Conservation (phyloP, 2,329 filamentous ascomycete species). For the Paecilomyces fulvus region DNA sequence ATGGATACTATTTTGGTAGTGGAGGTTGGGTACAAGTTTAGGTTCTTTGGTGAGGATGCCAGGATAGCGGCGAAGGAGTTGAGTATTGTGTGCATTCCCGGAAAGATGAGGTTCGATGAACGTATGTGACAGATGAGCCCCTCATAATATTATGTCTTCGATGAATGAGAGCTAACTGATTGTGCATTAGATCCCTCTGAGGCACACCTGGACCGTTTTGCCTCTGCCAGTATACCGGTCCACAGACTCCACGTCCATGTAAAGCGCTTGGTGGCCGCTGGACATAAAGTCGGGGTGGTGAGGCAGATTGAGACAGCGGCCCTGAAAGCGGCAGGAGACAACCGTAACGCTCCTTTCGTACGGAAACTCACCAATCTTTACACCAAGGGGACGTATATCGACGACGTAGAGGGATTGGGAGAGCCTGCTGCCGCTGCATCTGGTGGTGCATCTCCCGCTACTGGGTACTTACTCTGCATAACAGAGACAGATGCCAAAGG, state of each 20-base stretch:
- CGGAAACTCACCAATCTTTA: slow-evolving; percentile 93
- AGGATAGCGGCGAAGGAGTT: slow-evolving; percentile 80
- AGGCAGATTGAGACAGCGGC: slow-evolving; percentile 92
- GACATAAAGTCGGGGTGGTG: slow-evolving; percentile 93
- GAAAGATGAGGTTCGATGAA: slow-evolving; percentile 90
- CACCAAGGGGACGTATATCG: slow-evolving; percentile 95
- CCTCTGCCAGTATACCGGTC: slow-evolving; percentile 89
- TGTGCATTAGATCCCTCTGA: slow-evolving; percentile 67
- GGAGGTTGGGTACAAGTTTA: slow-evolving; percentile 96
- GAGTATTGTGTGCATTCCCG: slow-evolving; percentile 92
- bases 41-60: slow-evolving; percentile 94
- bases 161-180: not conserved
- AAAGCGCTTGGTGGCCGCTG: slow-evolving; percentile 82
- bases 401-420: slow-evolving; percentile 78
- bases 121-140: slow-evolving; percentile 40
- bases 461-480: slow-evolving; percentile 87
- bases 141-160: not conserved
- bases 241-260: slow-evolving; percentile 88
- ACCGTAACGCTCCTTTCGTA: slow-evolving; percentile 83
- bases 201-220: slow-evolving; percentile 83
- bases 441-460: slow-evolving; percentile 49
- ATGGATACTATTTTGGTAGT: slow-evolving; percentile 84
- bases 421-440: slow-evolving; percentile 45
- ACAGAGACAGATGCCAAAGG: slow-evolving; percentile 76
- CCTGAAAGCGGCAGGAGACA: slow-evolving; percentile 89